These are phyloP conservation scores for Populus hybrid DNA, from an alignment of 441 rosid genomes.

Conservation along the genomic window DNA sequence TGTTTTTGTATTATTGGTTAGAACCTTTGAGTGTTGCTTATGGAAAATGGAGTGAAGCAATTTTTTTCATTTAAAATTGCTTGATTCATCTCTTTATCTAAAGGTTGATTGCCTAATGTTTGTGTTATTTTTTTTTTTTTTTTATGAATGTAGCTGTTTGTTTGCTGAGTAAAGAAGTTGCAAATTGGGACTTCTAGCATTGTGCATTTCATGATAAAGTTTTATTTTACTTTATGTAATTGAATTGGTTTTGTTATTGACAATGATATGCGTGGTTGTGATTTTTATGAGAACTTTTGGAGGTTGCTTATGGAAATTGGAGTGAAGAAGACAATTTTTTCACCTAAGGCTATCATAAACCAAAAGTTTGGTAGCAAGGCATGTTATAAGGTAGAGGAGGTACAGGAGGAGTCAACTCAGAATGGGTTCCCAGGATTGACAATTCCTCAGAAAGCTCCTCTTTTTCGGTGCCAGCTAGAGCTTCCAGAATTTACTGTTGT, in stretches of 20 bases:
- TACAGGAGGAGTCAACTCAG: slow-evolving; percentile 52
- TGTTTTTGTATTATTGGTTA: not conserved
- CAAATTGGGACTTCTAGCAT: not conserved
- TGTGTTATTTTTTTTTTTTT: no score
- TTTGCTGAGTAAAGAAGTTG: no score
- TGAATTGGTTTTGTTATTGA: no score
- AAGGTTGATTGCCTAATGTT: no score
- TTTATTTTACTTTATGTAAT: no score
- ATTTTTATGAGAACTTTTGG: no score
- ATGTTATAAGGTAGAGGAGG: slow-evolving; percentile 62
- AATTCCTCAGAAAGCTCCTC: slow-evolving; percentile 73
- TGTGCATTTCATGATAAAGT: no score
- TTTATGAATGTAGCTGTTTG: no score
- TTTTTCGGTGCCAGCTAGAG: slow-evolving; percentile 75
- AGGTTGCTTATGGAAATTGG: no score
- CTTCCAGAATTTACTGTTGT: slow-evolving; percentile 70
- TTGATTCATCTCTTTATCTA: no score
- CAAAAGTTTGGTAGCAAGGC: slow-evolving; percentile 74
- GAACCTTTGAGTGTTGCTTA: not conserved
- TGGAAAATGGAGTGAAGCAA: slow-evolving; percentile 29
- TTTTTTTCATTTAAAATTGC: no score
- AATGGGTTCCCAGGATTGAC: slow-evolving; percentile 81
- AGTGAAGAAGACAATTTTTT: not conserved
- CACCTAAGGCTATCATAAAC: slow-evolving; percentile 79
- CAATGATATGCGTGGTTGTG: no score